Evolutionary conservation across 768 basidiomycete genomes (phyloP), one percentile per base, ranked within the genome.

Genomic region (Boletus barrowsii): DNA sequence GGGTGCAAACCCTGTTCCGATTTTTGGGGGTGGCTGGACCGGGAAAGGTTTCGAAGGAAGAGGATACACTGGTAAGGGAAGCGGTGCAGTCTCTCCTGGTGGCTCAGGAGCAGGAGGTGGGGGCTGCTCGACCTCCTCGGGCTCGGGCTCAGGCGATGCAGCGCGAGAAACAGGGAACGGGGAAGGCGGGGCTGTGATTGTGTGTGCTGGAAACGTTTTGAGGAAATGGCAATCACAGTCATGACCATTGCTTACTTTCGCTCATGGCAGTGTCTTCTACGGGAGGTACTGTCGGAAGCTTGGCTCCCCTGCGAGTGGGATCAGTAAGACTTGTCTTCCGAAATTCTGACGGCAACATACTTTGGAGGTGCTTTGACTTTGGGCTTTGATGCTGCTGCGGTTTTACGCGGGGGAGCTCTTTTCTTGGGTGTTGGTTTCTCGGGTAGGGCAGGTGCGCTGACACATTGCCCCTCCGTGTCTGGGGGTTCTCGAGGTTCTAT

Each of bases 11-110:
- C 88, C 87, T 7, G 86, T 79, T 17, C 76, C 74, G n/a, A 91
- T 84, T 73, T 90, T 91, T 0, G 81, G 82, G 3, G 88, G 84
- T 30, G 83, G 84, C 61, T 89, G 88, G 13, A 92, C 90, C 0
- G 87, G 84, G 72, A 90, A 90, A 1, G 89, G 88, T 68, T 87
- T 90, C n/a, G 83, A 79, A 13, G 90, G 89, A 22, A 91, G 79
- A 1, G 90, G 87, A 58, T 90, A 92, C 29, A 84, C 70, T 4
- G 90, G 90, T 3, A 87, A 3, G 29, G 63, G 64, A 37, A 64
- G 76, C 1, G 88, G 80, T 18, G 79, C 73, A 49, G 73, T 80
- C 48, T 87, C 81, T 49, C 77, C 68, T 17, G 70, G 66, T 53
- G 59, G 68, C 60, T 72, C 57, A 10, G 61, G 52, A 29, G 37